phyloP scores from a whole-genome alignment of 1,139 yeast species.

The Pneumocystis wakefieldiae region DNA sequence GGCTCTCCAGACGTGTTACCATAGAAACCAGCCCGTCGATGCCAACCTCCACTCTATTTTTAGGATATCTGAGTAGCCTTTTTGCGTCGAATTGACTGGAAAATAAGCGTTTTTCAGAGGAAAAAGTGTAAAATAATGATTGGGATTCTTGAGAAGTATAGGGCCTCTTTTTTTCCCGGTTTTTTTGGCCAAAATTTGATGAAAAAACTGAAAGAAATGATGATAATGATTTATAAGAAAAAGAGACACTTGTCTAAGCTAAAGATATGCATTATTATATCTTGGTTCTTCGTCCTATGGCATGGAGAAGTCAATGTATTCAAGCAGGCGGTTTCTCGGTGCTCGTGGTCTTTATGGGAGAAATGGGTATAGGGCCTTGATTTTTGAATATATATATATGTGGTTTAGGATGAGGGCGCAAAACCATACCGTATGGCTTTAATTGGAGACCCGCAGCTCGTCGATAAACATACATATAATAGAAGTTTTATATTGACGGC shows the following conservation, averaged over 20 bases:
- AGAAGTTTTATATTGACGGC: slow-evolving; percentile 22
- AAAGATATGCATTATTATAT: neutral
- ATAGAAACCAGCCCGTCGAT: neutral
- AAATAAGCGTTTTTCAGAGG: neutral
- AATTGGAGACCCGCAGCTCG: slow-evolving; percentile 85
- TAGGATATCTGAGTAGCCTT: neutral
- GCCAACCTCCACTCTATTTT: neutral
- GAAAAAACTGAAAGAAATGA: neutral
- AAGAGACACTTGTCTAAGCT: neutral
- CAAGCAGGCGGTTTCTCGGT: slow-evolving; percentile 31
- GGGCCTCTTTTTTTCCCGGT: neutral
- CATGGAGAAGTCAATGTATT: slow-evolving; percentile 51
- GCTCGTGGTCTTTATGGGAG: slow-evolving; percentile 58
- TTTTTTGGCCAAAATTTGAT: neutral
- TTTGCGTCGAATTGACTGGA: neutral
- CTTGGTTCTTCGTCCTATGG: neutral
- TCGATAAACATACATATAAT: slow-evolving; percentile 54
- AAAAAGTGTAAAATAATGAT: neutral
- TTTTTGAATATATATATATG: neutral
- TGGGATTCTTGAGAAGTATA: neutral
- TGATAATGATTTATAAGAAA: neutral
- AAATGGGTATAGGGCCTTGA: slow-evolving; percentile 25
- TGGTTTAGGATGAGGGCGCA: neutral
- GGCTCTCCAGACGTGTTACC: neutral
- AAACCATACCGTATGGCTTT: slow-evolving; percentile 49